Percentiles rank a stretch among this genome's conserved stretches.
phyloP scores from a whole-genome alignment of 1,284 basidiomycete genomes.

The Ustilago cynodontis region DNA sequence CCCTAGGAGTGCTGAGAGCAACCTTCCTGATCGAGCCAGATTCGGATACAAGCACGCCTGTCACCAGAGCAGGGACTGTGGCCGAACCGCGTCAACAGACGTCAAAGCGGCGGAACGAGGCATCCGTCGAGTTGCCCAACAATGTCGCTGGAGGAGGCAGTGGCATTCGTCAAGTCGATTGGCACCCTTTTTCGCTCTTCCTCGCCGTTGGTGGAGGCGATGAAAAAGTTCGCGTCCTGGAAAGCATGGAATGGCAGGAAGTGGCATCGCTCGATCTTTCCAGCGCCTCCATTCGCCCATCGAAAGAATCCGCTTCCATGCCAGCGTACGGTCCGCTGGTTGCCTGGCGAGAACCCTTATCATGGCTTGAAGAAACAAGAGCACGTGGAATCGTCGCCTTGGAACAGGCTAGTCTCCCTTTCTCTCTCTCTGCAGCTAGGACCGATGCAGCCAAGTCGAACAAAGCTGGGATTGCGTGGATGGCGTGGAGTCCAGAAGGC shows the following conservation, averaged over 20 bases:
- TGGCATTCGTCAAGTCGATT: constrained; percentile 65
- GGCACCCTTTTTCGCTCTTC: constrained; percentile 67
- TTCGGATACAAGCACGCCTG: constrained; percentile 27
- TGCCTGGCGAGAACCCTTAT: constrained; percentile 63
- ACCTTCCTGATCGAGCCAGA: constrained; percentile 74
- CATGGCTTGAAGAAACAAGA: constrained; percentile 65
- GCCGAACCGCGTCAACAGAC: constrained; percentile 21
- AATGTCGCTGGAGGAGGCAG: constrained; percentile 59
- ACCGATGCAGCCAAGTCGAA: constrained; percentile 32
- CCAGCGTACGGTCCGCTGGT: constrained; percentile 33
- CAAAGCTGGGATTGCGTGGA: constrained; percentile 52
- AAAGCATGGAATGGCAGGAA: constrained; percentile 41
- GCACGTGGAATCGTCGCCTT: constrained; percentile 65
- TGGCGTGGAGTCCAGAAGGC: constrained; percentile 55
- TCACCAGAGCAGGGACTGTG: constrained; percentile 24
- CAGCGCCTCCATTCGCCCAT: constrained; percentile 22
- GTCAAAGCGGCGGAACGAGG: constrained; percentile 23
- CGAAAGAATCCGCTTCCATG: constrained; percentile 12
- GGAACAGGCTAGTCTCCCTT: constrained; percentile 50
- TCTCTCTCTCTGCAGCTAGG: constrained; percentile 32
- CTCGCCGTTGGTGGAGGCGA: constrained; percentile 69
- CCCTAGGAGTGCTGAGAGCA: constrained; percentile 79
- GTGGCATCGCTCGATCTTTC: constrained; percentile 32
- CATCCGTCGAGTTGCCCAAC: constrained; percentile 12
- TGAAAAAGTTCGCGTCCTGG: constrained; percentile 61